Conservation (phyloP, 2,329 filamentous ascomycete species). For the Acrodontium crateriforme region DNA sequence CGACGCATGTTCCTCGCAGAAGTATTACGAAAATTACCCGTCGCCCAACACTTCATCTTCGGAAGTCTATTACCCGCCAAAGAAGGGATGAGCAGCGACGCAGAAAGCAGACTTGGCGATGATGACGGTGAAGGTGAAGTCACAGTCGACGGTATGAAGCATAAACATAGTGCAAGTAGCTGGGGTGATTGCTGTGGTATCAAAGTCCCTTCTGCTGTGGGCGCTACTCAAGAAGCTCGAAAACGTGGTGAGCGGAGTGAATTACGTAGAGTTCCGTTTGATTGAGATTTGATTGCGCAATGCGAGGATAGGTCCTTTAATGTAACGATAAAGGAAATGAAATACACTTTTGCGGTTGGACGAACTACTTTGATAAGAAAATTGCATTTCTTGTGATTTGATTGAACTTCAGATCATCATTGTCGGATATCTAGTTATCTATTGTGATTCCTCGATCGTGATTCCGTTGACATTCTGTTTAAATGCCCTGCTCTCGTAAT, state of each 20-base stretch:
- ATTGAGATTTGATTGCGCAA: too few relatives aligned
- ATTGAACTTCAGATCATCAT: too few relatives aligned
- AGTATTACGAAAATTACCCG: slow-evolving; percentile 81
- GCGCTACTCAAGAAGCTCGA: slow-evolving; percentile 75
- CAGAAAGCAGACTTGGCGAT: slow-evolving; percentile 37
- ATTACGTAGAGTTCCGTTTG: slow-evolving; percentile 68
- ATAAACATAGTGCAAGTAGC: slow-evolving; percentile 40
- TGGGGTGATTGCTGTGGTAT: slow-evolving; percentile 99
- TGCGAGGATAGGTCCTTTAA: too few relatives aligned
- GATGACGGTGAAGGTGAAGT: slow-evolving; percentile 46
- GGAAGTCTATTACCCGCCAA: slow-evolving; percentile 69
- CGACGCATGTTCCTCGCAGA: slow-evolving; percentile 91
- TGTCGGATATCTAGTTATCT: too few relatives aligned
- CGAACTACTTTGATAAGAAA: too few relatives aligned
- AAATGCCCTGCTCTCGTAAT: too few relatives aligned
- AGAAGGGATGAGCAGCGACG: slow-evolving; percentile 63
- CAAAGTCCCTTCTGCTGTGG: slow-evolving; percentile 86
- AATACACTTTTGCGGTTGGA: too few relatives aligned
- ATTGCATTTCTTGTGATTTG: too few relatives aligned
- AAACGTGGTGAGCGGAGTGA: slow-evolving; percentile 52
- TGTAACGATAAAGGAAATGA: too few relatives aligned
- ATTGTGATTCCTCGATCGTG: too few relatives aligned
- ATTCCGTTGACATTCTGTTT: too few relatives aligned
- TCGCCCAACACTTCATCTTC: slow-evolving; percentile 98
- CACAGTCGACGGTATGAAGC: slow-evolving; percentile 51